These are phyloP conservation scores for Pyricularia sp. DNA, from an alignment of 2,329 filamentous ascomycete genomes.

Conservation along the genomic window DNA sequence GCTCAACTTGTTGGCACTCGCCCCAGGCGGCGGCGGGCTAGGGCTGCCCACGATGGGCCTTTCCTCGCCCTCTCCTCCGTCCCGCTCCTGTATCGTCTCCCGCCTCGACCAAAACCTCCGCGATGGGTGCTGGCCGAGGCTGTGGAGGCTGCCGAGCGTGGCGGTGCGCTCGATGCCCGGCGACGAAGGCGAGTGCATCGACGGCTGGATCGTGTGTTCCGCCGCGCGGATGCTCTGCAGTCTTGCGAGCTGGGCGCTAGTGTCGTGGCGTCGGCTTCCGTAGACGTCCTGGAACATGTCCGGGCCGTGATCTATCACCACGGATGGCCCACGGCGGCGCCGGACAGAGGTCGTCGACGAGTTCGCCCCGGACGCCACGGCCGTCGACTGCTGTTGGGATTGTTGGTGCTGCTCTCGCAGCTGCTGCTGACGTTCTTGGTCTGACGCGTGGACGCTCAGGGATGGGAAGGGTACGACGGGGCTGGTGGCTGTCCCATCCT, in stretches of 20 bases:
- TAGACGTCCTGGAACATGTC: conserved; percentile 15
- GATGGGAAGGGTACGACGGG: background rate
- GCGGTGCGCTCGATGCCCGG: background rate
- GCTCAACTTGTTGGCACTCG: background rate
- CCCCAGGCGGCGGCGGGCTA: background rate
- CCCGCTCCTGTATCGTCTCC: background rate
- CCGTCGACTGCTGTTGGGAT: background rate
- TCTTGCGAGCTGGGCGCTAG: conserved; percentile 1
- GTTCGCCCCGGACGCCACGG: background rate
- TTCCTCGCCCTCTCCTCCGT: background rate
- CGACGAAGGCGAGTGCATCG: background rate
- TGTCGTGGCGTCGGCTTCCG: conserved; percentile 10
- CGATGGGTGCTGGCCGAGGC: background rate
- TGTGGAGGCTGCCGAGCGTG: background rate
- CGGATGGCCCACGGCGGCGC: conserved; percentile 6
- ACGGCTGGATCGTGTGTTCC: background rate
- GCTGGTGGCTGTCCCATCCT: background rate
- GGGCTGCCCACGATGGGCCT: background rate
- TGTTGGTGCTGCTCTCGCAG: background rate
- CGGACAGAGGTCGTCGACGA: conserved; percentile 3
- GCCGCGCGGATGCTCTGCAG: conserved; percentile 6
- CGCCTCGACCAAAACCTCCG: background rate
- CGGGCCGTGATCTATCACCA: conserved; percentile 12
- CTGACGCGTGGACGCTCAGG: background rate
- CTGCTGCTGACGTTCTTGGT: background rate